Evolutionary conservation across 2,329 filamentous ascomycete species (phyloP).

Genomic region (Colletotrichum higginsianum): DNA sequence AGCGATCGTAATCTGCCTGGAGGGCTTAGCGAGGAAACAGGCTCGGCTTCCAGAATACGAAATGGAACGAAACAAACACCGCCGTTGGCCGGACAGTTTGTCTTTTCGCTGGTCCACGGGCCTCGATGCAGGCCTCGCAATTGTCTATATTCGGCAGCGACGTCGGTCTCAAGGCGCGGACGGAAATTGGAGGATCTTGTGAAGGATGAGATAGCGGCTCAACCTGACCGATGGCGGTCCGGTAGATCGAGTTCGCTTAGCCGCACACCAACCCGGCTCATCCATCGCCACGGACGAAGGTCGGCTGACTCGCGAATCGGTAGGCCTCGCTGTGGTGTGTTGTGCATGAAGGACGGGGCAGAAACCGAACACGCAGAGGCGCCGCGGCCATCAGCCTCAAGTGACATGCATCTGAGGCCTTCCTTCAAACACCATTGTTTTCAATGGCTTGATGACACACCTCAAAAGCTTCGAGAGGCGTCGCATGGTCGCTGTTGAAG

Average conservation of each 20-base stretch:
- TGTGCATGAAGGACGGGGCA: constrained; percentile 24
- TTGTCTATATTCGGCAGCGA: constrained; percentile 29
- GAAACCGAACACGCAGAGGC: constrained; percentile 13
- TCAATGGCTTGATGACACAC: constrained; percentile 15
- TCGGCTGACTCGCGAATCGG: constrained; percentile 35
- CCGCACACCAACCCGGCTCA: constrained; percentile 14
- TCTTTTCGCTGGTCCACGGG: constrained; percentile 18
- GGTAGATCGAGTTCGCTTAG: constrained; percentile 28
- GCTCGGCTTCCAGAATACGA: constrained; percentile 36
- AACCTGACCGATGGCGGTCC: constrained; percentile 25
- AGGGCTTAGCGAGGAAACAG: constrained; percentile 12
- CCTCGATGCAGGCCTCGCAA: constrained; percentile 14
- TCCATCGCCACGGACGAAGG: constrained; percentile 17
- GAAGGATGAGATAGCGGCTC: constrained; percentile 29
- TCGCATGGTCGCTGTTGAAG: constrained; percentile 9
- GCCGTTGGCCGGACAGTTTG: constrained; percentile 28
- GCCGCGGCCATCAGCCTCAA: constrained; percentile 9
- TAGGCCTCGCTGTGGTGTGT: constrained; percentile 7
- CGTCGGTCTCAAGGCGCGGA: constrained; percentile 31
- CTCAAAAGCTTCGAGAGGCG: background rate
- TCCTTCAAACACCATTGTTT: constrained; percentile 20
- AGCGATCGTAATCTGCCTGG: constrained; percentile 6
- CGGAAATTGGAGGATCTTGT: constrained; percentile 40
- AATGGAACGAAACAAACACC: constrained; percentile 36
- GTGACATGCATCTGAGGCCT: constrained; percentile 3